Evolutionary conservation across 345 rosid genomes (phyloP).

Genomic region (Lumnitzera littorea): DNA sequence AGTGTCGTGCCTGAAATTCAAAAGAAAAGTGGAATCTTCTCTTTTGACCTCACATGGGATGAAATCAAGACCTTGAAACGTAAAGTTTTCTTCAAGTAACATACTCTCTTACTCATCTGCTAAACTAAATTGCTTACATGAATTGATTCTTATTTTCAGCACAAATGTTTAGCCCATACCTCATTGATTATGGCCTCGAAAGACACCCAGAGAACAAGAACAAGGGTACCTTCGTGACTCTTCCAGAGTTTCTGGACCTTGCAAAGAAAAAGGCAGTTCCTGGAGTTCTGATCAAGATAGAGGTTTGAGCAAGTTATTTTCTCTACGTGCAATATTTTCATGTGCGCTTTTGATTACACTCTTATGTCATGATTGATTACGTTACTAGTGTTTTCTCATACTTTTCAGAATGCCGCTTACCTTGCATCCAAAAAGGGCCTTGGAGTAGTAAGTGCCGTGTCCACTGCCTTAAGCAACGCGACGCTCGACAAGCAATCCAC

Average conservation of each 20-base stretch:
- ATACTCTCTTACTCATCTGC: background rate
- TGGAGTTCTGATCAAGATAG: conserved; percentile 65
- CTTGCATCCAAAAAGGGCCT: conserved; percentile 75
- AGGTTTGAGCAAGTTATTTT: conserved; percentile 27
- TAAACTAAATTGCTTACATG: conserved; percentile 1
- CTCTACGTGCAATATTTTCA: background rate
- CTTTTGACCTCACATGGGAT: conserved; percentile 82
- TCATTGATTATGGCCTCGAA: conserved; percentile 8
- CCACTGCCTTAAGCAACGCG: conserved; percentile 49
- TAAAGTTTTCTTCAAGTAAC: conserved; percentile 14
- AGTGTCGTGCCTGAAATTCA: conserved; percentile 62
- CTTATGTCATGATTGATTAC: background rate
- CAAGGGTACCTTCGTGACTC: conserved; percentile 56
- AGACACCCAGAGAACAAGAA: conserved; percentile 67
- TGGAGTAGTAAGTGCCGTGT: conserved; percentile 42
- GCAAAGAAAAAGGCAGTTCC: conserved; percentile 64
- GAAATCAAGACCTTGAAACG: conserved; percentile 79
- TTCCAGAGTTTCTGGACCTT: conserved; percentile 54
- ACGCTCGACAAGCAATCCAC: conserved; percentile 61
- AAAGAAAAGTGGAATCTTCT: conserved; percentile 50
- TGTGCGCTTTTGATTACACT: background rate
- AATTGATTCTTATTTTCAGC: conserved; percentile 40
- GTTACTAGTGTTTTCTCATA: background rate
- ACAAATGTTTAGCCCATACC: conserved; percentile 55
- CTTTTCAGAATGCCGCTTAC: conserved; percentile 72